Percentiles rank a stretch among this genome's conserved stretches.
phyloP scores from a whole-genome alignment of 2,329 filamentous ascomycete species.

The Epichloe brachyelytri region DNA sequence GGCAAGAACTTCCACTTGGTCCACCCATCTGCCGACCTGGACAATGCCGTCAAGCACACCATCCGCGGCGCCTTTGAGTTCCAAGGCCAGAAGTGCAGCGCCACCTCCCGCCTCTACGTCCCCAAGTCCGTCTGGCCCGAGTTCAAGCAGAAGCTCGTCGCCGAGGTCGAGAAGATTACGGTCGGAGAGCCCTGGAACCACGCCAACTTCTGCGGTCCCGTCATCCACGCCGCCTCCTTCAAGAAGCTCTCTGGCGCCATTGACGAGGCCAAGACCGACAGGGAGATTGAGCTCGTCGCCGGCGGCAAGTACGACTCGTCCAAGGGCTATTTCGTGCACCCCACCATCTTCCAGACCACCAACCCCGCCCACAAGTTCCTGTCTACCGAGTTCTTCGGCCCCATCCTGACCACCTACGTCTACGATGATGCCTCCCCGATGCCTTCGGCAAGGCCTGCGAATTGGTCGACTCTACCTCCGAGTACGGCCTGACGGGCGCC shows the following conservation, averaged over 20 bases:
- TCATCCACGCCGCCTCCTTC: conserved; percentile 74
- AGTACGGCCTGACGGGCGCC: conserved; percentile 67
- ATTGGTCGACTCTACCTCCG: conserved; percentile 56
- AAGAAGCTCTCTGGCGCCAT: conserved; percentile 68
- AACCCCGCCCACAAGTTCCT: conserved; percentile 65
- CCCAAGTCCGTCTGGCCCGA: conserved; percentile 61
- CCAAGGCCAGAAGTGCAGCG: conserved; percentile 85
- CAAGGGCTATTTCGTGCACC: conserved; percentile 72
- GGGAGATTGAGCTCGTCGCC: conserved; percentile 56
- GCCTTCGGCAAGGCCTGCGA: conserved; percentile 48
- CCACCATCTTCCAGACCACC: conserved; percentile 66
- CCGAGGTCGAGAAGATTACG: conserved; percentile 58
- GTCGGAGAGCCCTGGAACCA: conserved; percentile 57
- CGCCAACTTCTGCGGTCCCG: conserved; percentile 72
- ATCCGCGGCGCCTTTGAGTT: conserved; percentile 82
- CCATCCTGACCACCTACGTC: conserved; percentile 59
- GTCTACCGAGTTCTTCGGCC: conserved; percentile 70
- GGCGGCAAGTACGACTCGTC: conserved; percentile 68
- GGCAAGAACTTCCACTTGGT: conserved; percentile 90
- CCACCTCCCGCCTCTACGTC: conserved; percentile 69
- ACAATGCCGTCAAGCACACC: conserved; percentile 70
- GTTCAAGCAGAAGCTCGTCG: conserved; percentile 53
- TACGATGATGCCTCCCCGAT: conserved; percentile 54
- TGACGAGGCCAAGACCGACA: conserved; percentile 65
- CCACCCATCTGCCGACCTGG: conserved; percentile 62